These are phyloP conservation scores for Infundibulicybe gibba DNA, from an alignment of 768 basidiomycete genomes.

Conservation along the genomic window DNA sequence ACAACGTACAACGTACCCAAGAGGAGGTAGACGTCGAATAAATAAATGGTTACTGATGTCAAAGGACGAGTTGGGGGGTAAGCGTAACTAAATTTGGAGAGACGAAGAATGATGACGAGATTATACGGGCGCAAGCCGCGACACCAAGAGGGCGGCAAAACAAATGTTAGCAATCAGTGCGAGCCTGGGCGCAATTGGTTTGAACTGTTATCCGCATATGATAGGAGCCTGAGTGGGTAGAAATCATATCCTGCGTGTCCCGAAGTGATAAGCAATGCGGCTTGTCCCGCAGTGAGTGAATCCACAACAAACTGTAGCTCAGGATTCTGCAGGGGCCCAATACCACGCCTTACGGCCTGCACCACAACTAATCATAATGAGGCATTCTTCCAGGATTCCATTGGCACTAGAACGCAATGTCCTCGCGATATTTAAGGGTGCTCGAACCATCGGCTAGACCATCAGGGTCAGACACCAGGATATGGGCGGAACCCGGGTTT, in stretches of 20 bases:
- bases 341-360: slow-evolving; percentile 55
- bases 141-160: slow-evolving; percentile 38
- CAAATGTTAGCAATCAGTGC: slow-evolving; percentile 72
- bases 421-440: slow-evolving; percentile 57
- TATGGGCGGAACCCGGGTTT: no score
- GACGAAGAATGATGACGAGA: slow-evolving; percentile 53
- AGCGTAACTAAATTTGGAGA: slow-evolving; percentile 67
- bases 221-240: slow-evolving; percentile 68
- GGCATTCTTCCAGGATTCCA: slow-evolving; percentile 37
- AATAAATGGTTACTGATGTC: slow-evolving; percentile 70
- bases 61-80: slow-evolving; percentile 63
- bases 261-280: slow-evolving; percentile 40
- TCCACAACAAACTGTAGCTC: slow-evolving; percentile 54
- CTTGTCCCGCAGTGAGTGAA: slow-evolving; percentile 32
- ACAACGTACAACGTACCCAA: slow-evolving; percentile 51
- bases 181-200: slow-evolving; percentile 62
- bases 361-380: slow-evolving; percentile 51
- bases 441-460: no score
- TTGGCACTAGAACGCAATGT: slow-evolving; percentile 48
- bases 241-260: slow-evolving; percentile 53
- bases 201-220: slow-evolving; percentile 40
- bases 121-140: slow-evolving; percentile 58
- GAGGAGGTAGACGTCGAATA: slow-evolving; percentile 53
- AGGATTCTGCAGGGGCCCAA: slow-evolving; percentile 66
- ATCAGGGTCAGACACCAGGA: no score